Conservation (phyloP, 805 yeast species). For the Yarrowia phangngaensis region DNA sequence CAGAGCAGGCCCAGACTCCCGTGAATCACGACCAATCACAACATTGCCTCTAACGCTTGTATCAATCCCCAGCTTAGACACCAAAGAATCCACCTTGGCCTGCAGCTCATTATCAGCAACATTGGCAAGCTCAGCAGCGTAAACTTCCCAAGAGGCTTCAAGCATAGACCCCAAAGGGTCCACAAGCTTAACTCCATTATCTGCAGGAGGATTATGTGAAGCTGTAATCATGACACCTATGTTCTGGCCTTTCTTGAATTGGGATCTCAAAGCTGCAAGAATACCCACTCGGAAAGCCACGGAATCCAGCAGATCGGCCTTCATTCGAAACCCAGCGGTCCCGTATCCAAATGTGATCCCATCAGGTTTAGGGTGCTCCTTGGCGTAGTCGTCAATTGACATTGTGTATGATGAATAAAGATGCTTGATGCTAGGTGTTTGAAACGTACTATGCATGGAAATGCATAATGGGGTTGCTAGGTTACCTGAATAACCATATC, state of each 20-base stretch:
- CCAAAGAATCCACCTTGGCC: constrained; percentile 42
- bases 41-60: constrained; percentile 46
- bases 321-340: constrained; percentile 94
- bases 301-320: constrained; percentile 65
- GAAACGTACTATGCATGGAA: too few species aligned
- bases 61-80: constrained; percentile 47
- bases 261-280: constrained; percentile 79
- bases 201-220: constrained; percentile 46
- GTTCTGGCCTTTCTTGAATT: constrained; percentile 58
- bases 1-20: constrained; percentile 75
- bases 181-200: constrained; percentile 94
- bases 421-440: too few species aligned
- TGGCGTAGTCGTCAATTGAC: constrained; percentile 18
- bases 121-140: constrained; percentile 80
- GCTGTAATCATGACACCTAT: constrained; percentile 54
- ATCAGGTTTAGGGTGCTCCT: constrained; percentile 48
- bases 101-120: constrained; percentile 49
- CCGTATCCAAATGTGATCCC: constrained; percentile 62
- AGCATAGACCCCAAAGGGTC: constrained; percentile 93
- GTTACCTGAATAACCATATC: too few species aligned
- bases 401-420: too few species aligned
- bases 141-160: constrained; percentile 73
- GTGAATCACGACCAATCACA: constrained; percentile 79
- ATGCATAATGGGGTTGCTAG: too few species aligned
- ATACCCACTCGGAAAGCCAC: constrained; percentile 82